Evolutionary conservation across 306 rosid genomes (phyloP), one percentile per base, ranked within the genome.

Genomic region (Cucumis hystrix): DNA sequence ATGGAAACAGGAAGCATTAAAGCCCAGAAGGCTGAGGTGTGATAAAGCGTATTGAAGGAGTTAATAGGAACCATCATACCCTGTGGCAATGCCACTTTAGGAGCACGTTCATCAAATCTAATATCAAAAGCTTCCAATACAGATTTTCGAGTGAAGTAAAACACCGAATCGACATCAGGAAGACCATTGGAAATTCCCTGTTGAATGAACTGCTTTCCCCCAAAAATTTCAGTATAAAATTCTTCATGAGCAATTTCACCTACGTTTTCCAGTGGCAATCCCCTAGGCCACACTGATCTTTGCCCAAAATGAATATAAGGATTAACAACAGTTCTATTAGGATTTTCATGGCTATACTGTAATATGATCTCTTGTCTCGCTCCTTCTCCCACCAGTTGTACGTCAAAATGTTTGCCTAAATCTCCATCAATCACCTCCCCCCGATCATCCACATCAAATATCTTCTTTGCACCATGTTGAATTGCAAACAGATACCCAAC

Each of bases 1-100:
- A 96, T 88, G 6, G 99, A 96, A 77, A 88, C 99, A 12, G 99
- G 99, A 74, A 96, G 98, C 99, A 95, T 95, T 89, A 95, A 84
- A 39, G 89, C 98, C 99, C 99, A 96, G 84, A 96, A 92, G 3
- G 98, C 99, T 1, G 93, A 84, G 7, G 92, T 88, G 78, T 92
- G 99, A 82, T 87, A 96, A 66, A 96, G 75, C 1, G 99, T 96
- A 23, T 96, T 96, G 83, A 96, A 96, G 54, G 97, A 91, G 82
- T 96, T 96, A 9, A 96, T 74, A 1, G 99, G 99, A 45, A 83
- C 88, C 99, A 96, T 96, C 85, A 85, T 77, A 20, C 99, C 98
- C 79, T 92, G 98, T 0, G 99, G 99, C 87, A 96, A 76, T 0
- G 93, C 99, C 83, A 96, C 96, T 83, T 96, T 96, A 0, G 90